Base-by-base conservation (phyloP, 2,329 filamentous ascomycete species). In the Sclerotinia borealis region DNA sequence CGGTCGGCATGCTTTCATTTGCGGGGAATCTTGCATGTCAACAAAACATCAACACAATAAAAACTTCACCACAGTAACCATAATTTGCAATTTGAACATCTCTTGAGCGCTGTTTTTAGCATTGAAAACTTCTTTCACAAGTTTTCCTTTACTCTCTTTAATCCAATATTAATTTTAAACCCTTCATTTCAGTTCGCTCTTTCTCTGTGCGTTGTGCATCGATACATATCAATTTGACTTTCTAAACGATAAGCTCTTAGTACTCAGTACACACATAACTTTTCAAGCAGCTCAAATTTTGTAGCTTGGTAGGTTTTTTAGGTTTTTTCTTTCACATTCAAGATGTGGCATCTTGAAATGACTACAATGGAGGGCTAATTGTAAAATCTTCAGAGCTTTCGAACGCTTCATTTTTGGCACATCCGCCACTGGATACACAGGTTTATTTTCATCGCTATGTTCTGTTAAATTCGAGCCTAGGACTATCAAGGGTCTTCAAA, bases 1-100 rank as follows among this genome's bases (percentile, higher is more conserved):
- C 36, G 41, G 37, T 55, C 13, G 29, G 31, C 36, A 62, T 50
- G 45, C 22, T 55, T 56, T 45, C 39, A 60, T 22, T 25, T 31
- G 36, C 19, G n/a, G 51, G 41, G 51, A 63, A 49, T 63, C 31
- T 41, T 63, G 31, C 6, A 31, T 63, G 43, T 63, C 52, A 63
- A 63, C 60, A 63, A 62, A 61, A 58, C 41, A 62, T 62, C 45
- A 49, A 58, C 41, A 63, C 41, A 37, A 49, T 48, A 41, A 63
- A 55, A 45, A 29, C 36, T 41, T 52, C 59, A 45, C 36, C 37
- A 51, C n/a, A 36, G 45, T 43, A 34, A 54, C 19, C 37, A 29
- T 10, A 48, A 56, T 54, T 27, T 36, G 31, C 15, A 29, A 47
- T 55, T 22, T 22, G 31, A 43, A 34, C 37, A 25, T n/a, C 13